Percentiles rank a stretch among this genome's conserved stretches.
phyloP scores from a whole-genome alignment of 306 rosid genomes.

The Oemleria cerasiformis region DNA sequence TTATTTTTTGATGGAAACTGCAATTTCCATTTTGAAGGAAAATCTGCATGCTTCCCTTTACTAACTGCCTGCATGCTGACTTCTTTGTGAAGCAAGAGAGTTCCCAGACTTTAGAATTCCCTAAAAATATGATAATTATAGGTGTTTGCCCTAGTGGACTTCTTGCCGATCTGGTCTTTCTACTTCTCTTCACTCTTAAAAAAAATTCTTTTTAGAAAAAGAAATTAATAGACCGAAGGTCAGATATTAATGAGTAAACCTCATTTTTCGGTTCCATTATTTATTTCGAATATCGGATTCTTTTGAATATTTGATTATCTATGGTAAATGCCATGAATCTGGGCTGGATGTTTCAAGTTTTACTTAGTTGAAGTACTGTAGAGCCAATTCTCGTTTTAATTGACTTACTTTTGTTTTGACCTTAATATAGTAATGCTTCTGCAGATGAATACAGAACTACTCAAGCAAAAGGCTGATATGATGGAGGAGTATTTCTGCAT shows the following conservation, averaged over 20 bases:
- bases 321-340: not conserved
- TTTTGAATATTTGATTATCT: not conserved
- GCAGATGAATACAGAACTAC: conserved; percentile 72
- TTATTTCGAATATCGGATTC: too few relatives aligned
- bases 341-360: not conserved
- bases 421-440: conserved; percentile 7
- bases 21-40: too few relatives aligned
- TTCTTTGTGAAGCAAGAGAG: too few relatives aligned
- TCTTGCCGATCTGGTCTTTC: too few relatives aligned
- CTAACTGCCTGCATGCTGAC: too few relatives aligned
- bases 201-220: too few relatives aligned
- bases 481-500: conserved; percentile 71
- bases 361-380: not conserved
- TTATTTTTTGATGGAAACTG: too few relatives aligned
- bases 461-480: conserved; percentile 65
- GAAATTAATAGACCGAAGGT: not conserved
- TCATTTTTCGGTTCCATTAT: not conserved
- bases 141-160: too few relatives aligned
- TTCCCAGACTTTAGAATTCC: too few relatives aligned
- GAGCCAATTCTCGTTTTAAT: not conserved
- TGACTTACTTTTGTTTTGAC: conserved; percentile 8
- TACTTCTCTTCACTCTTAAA: too few relatives aligned
- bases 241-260: not conserved
- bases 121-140: too few relatives aligned
- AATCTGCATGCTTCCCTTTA: too few relatives aligned